These are phyloP conservation scores for Collybia nuda DNA, from an alignment of 768 basidiomycete genomes.

Conservation along the genomic window DNA sequence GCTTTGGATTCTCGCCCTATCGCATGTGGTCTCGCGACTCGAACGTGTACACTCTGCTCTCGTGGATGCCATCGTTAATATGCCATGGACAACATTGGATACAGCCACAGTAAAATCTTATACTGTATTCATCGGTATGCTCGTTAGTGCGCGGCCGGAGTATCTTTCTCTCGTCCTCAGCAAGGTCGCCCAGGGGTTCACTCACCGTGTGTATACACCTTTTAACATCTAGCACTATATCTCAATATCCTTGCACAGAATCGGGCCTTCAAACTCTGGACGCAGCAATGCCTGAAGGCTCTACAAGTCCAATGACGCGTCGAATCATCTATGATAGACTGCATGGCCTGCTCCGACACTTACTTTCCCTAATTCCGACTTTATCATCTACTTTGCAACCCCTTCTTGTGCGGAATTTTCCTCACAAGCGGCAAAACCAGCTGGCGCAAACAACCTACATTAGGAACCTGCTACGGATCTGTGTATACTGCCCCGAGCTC, in stretches of 20 bases:
- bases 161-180: constrained; percentile 83
- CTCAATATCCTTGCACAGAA: constrained; percentile 43
- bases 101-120: constrained; percentile 83
- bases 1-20: constrained; percentile 82
- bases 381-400: constrained; percentile 85
- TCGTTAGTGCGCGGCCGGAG: constrained; percentile 89
- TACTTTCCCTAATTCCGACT: constrained; percentile 91
- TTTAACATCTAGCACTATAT: neutral
- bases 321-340: constrained; percentile 83
- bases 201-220: constrained; percentile 67
- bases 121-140: constrained; percentile 85
- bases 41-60: constrained; percentile 78
- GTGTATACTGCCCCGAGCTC: constrained; percentile 86
- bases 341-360: constrained; percentile 81
- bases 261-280: constrained; percentile 68
- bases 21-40: constrained; percentile 89
- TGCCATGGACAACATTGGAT: constrained; percentile 95
- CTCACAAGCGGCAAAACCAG: constrained; percentile 88
- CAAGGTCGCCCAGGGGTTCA: constrained; percentile 83
- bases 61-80: constrained; percentile 80
- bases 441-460: constrained; percentile 85
- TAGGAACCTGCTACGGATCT: constrained; percentile 80
- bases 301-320: constrained; percentile 72
- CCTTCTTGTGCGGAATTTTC: constrained; percentile 81
- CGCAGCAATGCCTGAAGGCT: constrained; percentile 58